A percentile compares a stretch with the other conserved stretches of the same genome.
Evolutionary conservation across 371 early-diverging fungal species (phyloP).

Genomic region (Apophysomyces sp.): DNA sequence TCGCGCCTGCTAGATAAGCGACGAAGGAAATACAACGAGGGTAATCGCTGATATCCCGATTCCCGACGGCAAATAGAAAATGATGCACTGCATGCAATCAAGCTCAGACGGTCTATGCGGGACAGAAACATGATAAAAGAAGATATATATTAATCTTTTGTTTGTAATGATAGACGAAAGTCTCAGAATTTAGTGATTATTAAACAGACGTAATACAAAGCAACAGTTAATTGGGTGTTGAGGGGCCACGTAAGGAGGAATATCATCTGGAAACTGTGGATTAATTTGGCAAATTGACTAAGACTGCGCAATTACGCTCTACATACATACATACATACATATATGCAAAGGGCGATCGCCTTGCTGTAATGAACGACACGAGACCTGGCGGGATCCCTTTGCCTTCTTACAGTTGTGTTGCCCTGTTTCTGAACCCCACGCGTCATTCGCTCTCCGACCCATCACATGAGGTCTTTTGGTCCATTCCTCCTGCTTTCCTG

Average conservation of each 20-base stretch:
- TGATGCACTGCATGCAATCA: background rate
- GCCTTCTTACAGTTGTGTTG: background rate
- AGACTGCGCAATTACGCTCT: too few species aligned
- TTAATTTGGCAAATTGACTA: too few species aligned
- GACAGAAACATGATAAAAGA: background rate
- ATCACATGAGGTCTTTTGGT: background rate
- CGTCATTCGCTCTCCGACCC: background rate
- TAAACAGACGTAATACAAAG: too few species aligned
- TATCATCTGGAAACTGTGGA: too few species aligned
- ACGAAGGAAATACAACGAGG: background rate
- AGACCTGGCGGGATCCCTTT: too few species aligned
- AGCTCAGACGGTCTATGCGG: background rate
- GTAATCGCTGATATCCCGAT: background rate
- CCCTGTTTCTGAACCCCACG: background rate
- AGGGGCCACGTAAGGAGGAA: too few species aligned
- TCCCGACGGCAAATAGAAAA: background rate
- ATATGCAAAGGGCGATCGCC: too few species aligned
- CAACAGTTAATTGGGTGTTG: too few species aligned
- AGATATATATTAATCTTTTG: background rate
- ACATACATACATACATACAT: too few species aligned
- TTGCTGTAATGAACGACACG: too few species aligned
- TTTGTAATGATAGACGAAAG: too few species aligned
- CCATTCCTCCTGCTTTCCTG: background rate
- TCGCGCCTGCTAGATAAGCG: conserved; percentile 8
- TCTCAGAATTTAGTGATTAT: too few species aligned